phyloP scores from a whole-genome alignment of 2,329 filamentous ascomycete genomes.

The Trichoderma pleuroti region DNA sequence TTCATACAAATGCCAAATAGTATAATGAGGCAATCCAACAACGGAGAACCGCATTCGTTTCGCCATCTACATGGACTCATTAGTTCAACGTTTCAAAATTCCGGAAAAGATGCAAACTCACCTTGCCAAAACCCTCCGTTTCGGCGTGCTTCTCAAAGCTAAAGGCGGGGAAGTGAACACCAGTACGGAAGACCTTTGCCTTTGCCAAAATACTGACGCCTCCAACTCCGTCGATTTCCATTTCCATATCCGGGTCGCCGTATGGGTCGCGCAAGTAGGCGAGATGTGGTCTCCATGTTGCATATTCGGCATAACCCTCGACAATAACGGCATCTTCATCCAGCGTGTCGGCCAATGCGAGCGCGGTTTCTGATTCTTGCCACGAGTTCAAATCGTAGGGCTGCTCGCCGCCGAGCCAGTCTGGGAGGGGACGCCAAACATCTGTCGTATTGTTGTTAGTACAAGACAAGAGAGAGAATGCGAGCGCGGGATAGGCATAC shows the following conservation, averaged over 20 bases:
- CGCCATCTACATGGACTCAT: slow-evolving; percentile 67
- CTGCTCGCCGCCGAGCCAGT: slow-evolving; percentile 98
- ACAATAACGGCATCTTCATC: slow-evolving; percentile 99
- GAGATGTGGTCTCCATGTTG: slow-evolving; percentile 94
- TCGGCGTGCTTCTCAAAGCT: slow-evolving; percentile 98
- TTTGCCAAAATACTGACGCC: slow-evolving; percentile 97
- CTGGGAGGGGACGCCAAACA: slow-evolving; percentile 96
- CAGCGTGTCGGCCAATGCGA: slow-evolving; percentile 87
- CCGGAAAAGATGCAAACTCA: slow-evolving; percentile 39
- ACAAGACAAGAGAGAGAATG: neutral
- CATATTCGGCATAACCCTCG: slow-evolving; percentile 97
- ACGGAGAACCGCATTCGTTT: slow-evolving; percentile 95
- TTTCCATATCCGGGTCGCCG: slow-evolving; percentile 97
- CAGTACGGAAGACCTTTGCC: slow-evolving; percentile 88
- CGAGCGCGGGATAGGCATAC: slow-evolving; percentile 54
- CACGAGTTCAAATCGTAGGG: slow-evolving; percentile 98
- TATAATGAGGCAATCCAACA: slow-evolving; percentile 93
- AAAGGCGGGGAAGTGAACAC: slow-evolving; percentile 96
- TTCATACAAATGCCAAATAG: slow-evolving; percentile 99
- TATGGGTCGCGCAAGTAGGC: slow-evolving; percentile 96
- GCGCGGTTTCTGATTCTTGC: slow-evolving; percentile 97
- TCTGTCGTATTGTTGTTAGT: slow-evolving; percentile 53
- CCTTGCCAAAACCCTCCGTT: slow-evolving; percentile 98
- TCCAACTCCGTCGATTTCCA: slow-evolving; percentile 97
- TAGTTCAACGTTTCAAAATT: neutral